Evolutionary conservation across 2,329 filamentous ascomycete species (phyloP).

Genomic region (Sarocladiaceae sp.): DNA sequence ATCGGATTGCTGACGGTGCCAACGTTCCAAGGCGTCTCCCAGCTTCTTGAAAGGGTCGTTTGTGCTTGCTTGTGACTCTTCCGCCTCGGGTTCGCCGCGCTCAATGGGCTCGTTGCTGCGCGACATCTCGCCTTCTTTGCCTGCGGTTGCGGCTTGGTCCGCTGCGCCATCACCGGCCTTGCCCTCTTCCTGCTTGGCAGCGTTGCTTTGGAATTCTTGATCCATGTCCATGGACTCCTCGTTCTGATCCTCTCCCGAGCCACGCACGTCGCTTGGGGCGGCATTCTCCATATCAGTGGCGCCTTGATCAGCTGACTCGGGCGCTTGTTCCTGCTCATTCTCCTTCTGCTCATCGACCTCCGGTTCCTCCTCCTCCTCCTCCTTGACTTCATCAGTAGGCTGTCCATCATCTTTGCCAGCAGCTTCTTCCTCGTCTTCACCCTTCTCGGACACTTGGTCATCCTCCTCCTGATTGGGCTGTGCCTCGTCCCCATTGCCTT

Average conservation of each 20-base stretch:
- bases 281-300: conserved; percentile 54
- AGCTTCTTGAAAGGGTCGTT: conserved; percentile 86
- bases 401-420: conserved; percentile 44
- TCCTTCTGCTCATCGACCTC: conserved; percentile 48
- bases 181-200: conserved; percentile 59
- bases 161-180: conserved; percentile 59
- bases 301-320: conserved; percentile 38
- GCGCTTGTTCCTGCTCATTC: conserved; percentile 27
- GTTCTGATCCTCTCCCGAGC: conserved; percentile 59
- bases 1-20: conserved; percentile 82
- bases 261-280: conserved; percentile 57
- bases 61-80: conserved; percentile 35
- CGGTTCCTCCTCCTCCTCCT: conserved; percentile 44
- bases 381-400: conserved; percentile 39
- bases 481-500: conserved; percentile 28
- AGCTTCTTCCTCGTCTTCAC: conserved; percentile 47
- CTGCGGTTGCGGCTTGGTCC: conserved; percentile 55
- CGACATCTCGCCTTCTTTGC: conserved; percentile 54
- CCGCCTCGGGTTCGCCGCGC: conserved; percentile 1
- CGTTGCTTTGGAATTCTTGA: conserved; percentile 52
- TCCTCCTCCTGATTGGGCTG: conserved; percentile 25
- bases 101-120: conserved; percentile 35
- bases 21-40: conserved; percentile 85
- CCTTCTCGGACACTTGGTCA: conserved; percentile 47
- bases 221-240: conserved; percentile 57